Base-by-base conservation (phyloP, 2,329 filamentous ascomycete genomes). In the Fonsecaea pugnacius region DNA sequence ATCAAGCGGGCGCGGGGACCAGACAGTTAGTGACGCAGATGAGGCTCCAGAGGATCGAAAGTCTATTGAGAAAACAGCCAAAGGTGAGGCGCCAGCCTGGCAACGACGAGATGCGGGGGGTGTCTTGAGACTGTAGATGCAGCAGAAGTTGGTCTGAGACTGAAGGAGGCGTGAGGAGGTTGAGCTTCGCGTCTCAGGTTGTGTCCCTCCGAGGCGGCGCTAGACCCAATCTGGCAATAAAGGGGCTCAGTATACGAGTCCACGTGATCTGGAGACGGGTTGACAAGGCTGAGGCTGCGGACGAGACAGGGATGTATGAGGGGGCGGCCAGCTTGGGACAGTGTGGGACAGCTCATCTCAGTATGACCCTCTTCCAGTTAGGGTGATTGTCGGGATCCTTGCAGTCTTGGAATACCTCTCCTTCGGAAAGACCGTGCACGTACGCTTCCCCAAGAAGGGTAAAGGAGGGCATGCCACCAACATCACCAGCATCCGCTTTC, bases 1-100 rank as follows among this genome's bases (percentile, higher is more conserved):
- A 16, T 14, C 51, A 32, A 38, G 24, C 35, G 56, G 55, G 51
- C 53, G 50, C 21, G 3, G 50, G 18, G 55, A 54, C 21, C 61
- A 57, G 59, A 67, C 65, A 48, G 21, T 54, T 18, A 5, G 48
- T 62, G 62, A 59, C 36, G 51, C 65, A 64, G 55, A 60, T 53
- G 12, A 18, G 43, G 53, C 63, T 61, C 58, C 30, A 51, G 18
- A 54, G 35, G 21, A 58, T 14, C 35, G 35, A 54, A 40, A 14
- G 48, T 16, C 24, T 35, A 48, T 53, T 24, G 18, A 30, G 35
- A 3, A 46, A 24, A 50, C 2, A 52, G 30, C 38, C 27, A 32
- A 30, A 52, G 46, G 30, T 59, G 57, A 59, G 46, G 57, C 57
- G 57, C 57, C 57, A 32, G 36, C 43, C 57, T 18, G 35, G 43